A percentile compares a stretch with the other conserved stretches of the same genome.
Evolutionary conservation across 345 rosid species (phyloP).

Genomic region (Mangifera indica): DNA sequence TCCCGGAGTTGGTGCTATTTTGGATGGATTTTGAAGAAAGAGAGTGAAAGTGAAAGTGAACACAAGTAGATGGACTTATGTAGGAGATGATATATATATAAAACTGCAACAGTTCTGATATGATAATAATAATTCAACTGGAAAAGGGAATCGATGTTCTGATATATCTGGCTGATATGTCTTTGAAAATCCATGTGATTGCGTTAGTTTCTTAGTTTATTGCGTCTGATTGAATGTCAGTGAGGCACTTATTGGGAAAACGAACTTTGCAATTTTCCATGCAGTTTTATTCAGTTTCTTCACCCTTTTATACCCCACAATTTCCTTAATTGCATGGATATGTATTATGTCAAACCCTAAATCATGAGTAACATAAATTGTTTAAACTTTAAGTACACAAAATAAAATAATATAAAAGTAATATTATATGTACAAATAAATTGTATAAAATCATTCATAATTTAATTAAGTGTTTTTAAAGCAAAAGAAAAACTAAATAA

Average conservation of each 20-base stretch:
- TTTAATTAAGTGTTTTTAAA: no score
- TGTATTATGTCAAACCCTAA: slow-evolving; percentile 10
- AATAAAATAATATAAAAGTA: no score
- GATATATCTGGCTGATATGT: slow-evolving; percentile 53
- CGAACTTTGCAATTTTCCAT: slow-evolving; percentile 40
- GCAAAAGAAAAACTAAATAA: no score
- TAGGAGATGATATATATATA: slow-evolving; percentile 10
- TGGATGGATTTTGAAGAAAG: slow-evolving; percentile 53
- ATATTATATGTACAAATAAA: no score
- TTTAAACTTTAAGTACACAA: not conserved
- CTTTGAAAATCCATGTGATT: slow-evolving; percentile 27
- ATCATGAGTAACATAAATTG: not conserved
- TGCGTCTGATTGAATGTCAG: slow-evolving; percentile 63
- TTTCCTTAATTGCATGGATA: slow-evolving; percentile 8
- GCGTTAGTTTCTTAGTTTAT: slow-evolving; percentile 34
- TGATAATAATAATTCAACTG: slow-evolving; percentile 38
- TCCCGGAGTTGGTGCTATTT: slow-evolving; percentile 63
- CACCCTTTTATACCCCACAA: slow-evolving; percentile 10
- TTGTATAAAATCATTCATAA: no score
- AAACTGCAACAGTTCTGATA: slow-evolving; percentile 32
- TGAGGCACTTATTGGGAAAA: slow-evolving; percentile 52
- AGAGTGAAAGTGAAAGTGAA: slow-evolving; percentile 26
- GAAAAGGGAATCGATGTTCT: slow-evolving; percentile 74
- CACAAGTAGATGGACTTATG: slow-evolving; percentile 48
- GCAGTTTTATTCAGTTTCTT: slow-evolving; percentile 25